These are phyloP conservation scores for Lepidium africanum DNA, from an alignment of 345 rosid genomes.

Conservation along the genomic window DNA sequence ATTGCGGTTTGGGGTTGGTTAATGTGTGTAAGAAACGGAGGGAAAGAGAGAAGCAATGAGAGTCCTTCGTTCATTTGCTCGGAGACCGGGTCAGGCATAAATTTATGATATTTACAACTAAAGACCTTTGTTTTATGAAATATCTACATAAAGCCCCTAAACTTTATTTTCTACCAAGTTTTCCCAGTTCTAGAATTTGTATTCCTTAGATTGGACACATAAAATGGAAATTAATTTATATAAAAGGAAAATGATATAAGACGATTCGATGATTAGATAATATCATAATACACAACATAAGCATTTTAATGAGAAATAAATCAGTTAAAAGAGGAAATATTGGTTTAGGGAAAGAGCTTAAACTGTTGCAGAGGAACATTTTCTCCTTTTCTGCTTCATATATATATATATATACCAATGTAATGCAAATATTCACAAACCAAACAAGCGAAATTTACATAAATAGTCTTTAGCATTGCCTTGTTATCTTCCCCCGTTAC, in stretches of 20 bases:
- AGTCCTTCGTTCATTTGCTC: slow-evolving; percentile 15
- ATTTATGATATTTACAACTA: not conserved
- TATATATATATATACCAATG: slow-evolving; percentile 27
- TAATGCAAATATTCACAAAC: slow-evolving; percentile 22
- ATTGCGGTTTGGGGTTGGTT: not conserved
- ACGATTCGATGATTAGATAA: not conserved
- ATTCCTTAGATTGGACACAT: not conserved
- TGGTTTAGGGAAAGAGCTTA: not conserved
- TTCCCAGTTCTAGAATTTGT: not conserved
- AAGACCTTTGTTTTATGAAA: not conserved
- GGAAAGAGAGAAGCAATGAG: slow-evolving; percentile 20
- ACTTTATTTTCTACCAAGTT: not conserved
- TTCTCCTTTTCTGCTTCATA: slow-evolving; percentile 22
- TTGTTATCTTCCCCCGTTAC: slow-evolving; percentile 23
- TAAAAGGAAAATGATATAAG: not conserved
- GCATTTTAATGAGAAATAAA: not conserved
- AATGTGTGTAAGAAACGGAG: slow-evolving; percentile 13
- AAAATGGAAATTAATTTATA: not conserved
- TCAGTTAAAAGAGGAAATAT: not conserved
- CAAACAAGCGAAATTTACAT: slow-evolving; percentile 21
- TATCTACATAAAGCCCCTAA: not conserved
- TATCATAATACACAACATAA: not conserved
- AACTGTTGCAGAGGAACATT: slow-evolving; percentile 20
- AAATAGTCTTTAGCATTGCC: not conserved
- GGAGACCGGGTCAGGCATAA: not conserved